Base-by-base conservation (phyloP, 2,329 filamentous ascomycete species). In the Ceratocystis cacaofunesta region DNA sequence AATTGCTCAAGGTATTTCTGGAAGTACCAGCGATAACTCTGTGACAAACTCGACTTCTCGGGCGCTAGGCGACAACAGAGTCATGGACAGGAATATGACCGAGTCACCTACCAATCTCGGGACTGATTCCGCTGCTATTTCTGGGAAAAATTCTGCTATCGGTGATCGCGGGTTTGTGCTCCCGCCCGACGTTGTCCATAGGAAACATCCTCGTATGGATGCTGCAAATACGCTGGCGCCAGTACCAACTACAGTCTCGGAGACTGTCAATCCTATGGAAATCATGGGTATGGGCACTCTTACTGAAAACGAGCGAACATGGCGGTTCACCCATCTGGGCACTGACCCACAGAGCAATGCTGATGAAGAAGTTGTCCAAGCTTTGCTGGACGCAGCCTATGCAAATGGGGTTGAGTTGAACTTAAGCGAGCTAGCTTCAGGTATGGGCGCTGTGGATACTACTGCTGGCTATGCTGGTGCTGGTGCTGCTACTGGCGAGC, bases 31-130 rank as follows among this genome's bases (percentile, higher is more conserved):
- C 36, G 64, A 61, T 12, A 30, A 17, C 25, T 44, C 48, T 36
- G 55, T 41, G 15, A 61, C 52, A 32, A 55, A 50, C 25, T 12
- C 41, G 52, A 48, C 19, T 25, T 46, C 43, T 61, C 52, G 62
- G 5, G 36, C 10, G 17, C 44, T 30, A 32, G 44, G 43, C 15
- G 41, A 44, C 22, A 28, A 50, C 8, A 19, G 22, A 22, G 63
- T 69, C 41, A 62, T 50, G 12, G 57, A 63, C n/a, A 61, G 57
- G 22, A 60, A 36, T 17, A 19, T 68, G 7, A 67, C 66, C 15
- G 66, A 68, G 61, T 68, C 68, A 22, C 68, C 68, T 15, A 58
- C 52, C 72, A 28, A 70, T 73, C 61, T 72, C 71, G 22, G 71
- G 74, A 57, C 71, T 75, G 12, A 64, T 66, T 19, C 48, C 25